Evolutionary conservation across 2,329 filamentous ascomycete genomes (phyloP).

Genomic region (Dichotomopilus funicola): DNA sequence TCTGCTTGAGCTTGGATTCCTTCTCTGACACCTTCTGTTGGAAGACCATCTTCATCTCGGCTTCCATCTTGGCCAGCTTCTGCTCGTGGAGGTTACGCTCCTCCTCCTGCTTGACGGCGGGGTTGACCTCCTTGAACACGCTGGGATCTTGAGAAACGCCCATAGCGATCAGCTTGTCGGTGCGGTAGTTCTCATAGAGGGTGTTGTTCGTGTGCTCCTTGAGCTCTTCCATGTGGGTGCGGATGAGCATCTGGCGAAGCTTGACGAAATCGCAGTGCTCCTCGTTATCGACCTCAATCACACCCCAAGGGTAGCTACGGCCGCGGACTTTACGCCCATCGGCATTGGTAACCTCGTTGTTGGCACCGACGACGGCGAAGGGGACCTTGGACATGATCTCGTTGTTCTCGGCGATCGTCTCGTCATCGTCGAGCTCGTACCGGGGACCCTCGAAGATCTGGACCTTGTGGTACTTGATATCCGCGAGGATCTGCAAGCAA

Average conservation of each 20-base stretch:
- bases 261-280: slow-evolving; percentile 99
- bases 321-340: slow-evolving; percentile 95
- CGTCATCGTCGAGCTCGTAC: slow-evolving; percentile 97
- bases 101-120: slow-evolving; percentile 99
- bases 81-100: slow-evolving; percentile 97
- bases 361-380: slow-evolving; percentile 95
- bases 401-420: slow-evolving; percentile 99
- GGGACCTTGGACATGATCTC: slow-evolving; percentile 99
- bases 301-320: slow-evolving; percentile 94
- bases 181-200: slow-evolving; percentile 99
- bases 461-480: slow-evolving; percentile 95
- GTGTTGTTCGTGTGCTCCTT: slow-evolving; percentile 99
- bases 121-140: slow-evolving; percentile 99
- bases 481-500: slow-evolving; percentile 71
- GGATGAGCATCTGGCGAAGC: slow-evolving; percentile 98
- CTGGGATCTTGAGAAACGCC: slow-evolving; percentile 97
- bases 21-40: slow-evolving; percentile 99
- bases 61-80: slow-evolving; percentile 99
- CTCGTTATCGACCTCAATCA: slow-evolving; percentile 99
- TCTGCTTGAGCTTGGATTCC: slow-evolving; percentile 99
- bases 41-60: slow-evolving; percentile 99
- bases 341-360: slow-evolving; percentile 82
- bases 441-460: slow-evolving; percentile 98
- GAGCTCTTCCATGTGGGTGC: slow-evolving; percentile 99
- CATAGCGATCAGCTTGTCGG: slow-evolving; percentile 98